A percentile compares a stretch with the other conserved stretches of the same genome.
These are phyloP conservation scores for Carex kokanica DNA, from an alignment of 176 grass and related monocot genomes.

Conservation along the genomic window DNA sequence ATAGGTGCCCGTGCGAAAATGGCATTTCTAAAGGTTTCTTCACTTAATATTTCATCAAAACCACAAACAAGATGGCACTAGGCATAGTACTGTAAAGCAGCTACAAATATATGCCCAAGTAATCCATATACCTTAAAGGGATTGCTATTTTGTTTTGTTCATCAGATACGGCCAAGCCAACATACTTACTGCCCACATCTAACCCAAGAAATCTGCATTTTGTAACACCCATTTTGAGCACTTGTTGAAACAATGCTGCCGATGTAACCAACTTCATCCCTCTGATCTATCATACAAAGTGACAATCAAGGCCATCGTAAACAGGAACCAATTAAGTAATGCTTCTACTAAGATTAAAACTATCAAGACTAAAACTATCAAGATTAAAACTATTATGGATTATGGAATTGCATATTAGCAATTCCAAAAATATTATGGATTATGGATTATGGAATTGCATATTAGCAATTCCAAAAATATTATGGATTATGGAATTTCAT, in stretches of 20 bases:
- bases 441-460: no score
- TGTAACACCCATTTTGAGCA: conserved; percentile 29
- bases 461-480: no score
- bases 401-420: no score
- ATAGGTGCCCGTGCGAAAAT: background rate
- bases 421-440: no score
- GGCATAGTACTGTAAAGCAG: background rate
- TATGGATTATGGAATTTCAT: no score
- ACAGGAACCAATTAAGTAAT: no score
- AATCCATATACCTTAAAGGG: conserved; percentile 55
- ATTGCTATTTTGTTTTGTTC: conserved; percentile 48
- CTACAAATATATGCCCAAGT: background rate
- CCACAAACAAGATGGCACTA: background rate
- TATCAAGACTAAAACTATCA: no score
- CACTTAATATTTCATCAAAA: background rate
- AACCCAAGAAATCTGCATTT: conserved; percentile 57
- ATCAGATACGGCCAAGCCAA: conserved; percentile 74
- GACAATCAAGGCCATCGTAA: background rate
- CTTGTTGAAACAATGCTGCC: conserved; percentile 53
- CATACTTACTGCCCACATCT: conserved; percentile 82
- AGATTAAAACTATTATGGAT: no score
- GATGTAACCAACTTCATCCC: conserved; percentile 68
- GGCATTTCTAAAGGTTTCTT: background rate
- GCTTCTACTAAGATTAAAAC: no score
- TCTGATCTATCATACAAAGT: conserved; percentile 2